Conservation (phyloP, 192 early-diverging fungal genomes). For the Coemansia erecta region DNA sequence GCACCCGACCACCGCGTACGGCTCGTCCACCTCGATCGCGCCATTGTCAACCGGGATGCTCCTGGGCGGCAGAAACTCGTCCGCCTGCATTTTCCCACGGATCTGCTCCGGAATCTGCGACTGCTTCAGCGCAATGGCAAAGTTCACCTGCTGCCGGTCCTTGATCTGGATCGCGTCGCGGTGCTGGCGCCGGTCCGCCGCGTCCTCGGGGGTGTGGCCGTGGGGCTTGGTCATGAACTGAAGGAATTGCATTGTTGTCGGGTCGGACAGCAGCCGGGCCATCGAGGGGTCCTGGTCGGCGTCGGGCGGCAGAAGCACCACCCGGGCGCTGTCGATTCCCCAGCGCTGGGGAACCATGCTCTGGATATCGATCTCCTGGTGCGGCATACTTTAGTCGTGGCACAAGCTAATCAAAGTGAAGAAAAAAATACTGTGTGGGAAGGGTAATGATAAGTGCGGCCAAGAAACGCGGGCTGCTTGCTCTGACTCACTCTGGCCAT, state of each 20-base stretch:
- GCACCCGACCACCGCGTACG: slow-evolving; percentile 39
- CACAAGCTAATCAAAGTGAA: too few relatives aligned
- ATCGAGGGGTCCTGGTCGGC: slow-evolving; percentile 33
- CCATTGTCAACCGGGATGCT: slow-evolving; percentile 24
- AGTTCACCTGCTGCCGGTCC: slow-evolving; percentile 32
- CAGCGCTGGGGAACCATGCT: slow-evolving; percentile 23
- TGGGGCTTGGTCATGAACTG: slow-evolving; percentile 30
- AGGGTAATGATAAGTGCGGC: too few relatives aligned
- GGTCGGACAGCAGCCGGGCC: slow-evolving; percentile 27
- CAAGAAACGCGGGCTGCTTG: too few relatives aligned
- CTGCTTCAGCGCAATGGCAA: slow-evolving; percentile 24
- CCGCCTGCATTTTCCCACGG: slow-evolving; percentile 8
- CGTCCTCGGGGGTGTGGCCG: slow-evolving; percentile 20
- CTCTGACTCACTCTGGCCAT: too few relatives aligned
- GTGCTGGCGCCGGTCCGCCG: slow-evolving; percentile 11
- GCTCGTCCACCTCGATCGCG: slow-evolving; percentile 29
- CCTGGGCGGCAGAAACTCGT: slow-evolving; percentile 31
- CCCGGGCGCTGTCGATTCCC: slow-evolving; percentile 10
- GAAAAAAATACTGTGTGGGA: too few relatives aligned
- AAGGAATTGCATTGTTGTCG: slow-evolving; percentile 32
- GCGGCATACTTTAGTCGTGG: too few relatives aligned
- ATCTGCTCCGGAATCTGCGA: slow-evolving; percentile 28
- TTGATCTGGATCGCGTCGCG: slow-evolving; percentile 25
- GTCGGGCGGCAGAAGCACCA: slow-evolving; percentile 41
- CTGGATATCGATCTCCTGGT: neutral